Evolutionary conservation across 768 basidiomycete species (phyloP).

Genomic region (Lactarius quietus): DNA sequence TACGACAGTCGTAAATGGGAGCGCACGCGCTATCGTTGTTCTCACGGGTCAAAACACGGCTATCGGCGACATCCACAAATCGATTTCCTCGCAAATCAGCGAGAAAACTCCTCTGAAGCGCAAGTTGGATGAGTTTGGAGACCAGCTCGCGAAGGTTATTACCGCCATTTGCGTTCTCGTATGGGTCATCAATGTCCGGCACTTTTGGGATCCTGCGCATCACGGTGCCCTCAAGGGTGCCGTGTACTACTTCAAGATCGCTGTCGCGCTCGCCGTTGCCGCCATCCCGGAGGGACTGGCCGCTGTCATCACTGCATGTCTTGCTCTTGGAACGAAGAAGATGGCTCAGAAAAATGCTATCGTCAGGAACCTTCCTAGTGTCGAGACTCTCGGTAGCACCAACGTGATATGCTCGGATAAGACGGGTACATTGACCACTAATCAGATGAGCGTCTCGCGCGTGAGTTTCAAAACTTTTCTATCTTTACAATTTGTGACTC

Average conservation of each 20-base stretch:
- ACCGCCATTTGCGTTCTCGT: conserved; percentile 95
- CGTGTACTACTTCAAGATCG: conserved; percentile 99
- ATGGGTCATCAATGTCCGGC: conserved; percentile 95
- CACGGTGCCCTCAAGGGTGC: conserved; percentile 89
- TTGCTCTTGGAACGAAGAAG: conserved; percentile 96
- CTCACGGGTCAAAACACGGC: conserved; percentile 86
- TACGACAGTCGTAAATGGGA: conserved; percentile 95
- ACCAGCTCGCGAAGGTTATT: conserved; percentile 97
- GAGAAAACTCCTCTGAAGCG: conserved; percentile 98
- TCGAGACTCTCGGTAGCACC: conserved; percentile 96
- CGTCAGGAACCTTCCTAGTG: conserved; percentile 91
- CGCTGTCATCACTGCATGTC: conserved; percentile 94
- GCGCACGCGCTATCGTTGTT: conserved; percentile 80
- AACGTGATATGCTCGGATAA: conserved; percentile 99
- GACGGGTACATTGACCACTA: conserved; percentile 93
- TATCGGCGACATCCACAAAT: conserved; percentile 96
- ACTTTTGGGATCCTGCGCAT: conserved; percentile 95
- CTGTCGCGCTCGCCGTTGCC: conserved; percentile 97
- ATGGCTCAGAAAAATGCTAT: conserved; percentile 99
- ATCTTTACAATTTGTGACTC: neutral
- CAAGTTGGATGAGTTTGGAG: conserved; percentile 97
- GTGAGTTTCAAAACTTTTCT: conserved; percentile 37
- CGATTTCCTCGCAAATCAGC: conserved; percentile 86
- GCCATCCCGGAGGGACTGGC: conserved; percentile 99
- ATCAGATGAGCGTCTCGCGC: conserved; percentile 93